Conservation (phyloP, 345 rosid genomes). For the Salix brachista region DNA sequence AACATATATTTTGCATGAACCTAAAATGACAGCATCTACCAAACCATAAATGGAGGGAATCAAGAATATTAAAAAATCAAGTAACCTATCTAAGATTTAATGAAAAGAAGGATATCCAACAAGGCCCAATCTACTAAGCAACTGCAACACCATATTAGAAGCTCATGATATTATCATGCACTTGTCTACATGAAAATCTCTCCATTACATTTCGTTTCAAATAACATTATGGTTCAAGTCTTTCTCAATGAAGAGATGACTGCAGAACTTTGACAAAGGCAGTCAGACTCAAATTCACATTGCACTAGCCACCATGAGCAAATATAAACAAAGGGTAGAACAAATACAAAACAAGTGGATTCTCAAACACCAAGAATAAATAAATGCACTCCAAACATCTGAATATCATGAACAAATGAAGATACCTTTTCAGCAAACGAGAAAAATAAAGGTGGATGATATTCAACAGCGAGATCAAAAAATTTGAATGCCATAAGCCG, state of each 20-base stretch:
- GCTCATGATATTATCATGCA: background rate
- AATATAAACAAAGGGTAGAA: background rate
- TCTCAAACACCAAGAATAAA: background rate
- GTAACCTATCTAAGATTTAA: background rate
- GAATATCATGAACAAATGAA: constrained; percentile 9
- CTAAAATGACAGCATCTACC: background rate
- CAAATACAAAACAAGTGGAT: background rate
- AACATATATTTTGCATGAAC: background rate
- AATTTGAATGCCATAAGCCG: constrained; percentile 89
- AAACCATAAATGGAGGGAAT: background rate
- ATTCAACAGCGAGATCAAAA: constrained; percentile 62
- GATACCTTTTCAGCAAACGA: constrained; percentile 71
- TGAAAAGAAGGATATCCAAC: background rate
- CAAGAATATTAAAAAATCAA: background rate
- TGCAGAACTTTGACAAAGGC: background rate
- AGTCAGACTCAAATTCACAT: background rate
- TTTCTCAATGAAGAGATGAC: too few species aligned
- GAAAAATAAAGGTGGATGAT: constrained; percentile 59
- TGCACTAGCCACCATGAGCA: background rate
- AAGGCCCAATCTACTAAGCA: background rate
- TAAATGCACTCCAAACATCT: background rate
- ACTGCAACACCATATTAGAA: background rate
- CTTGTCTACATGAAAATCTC: background rate
- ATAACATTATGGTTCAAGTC: background rate
- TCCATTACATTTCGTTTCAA: background rate